Evolutionary conservation across 1,284 basidiomycete species (phyloP).

Genomic region (Marasmius fiardii): DNA sequence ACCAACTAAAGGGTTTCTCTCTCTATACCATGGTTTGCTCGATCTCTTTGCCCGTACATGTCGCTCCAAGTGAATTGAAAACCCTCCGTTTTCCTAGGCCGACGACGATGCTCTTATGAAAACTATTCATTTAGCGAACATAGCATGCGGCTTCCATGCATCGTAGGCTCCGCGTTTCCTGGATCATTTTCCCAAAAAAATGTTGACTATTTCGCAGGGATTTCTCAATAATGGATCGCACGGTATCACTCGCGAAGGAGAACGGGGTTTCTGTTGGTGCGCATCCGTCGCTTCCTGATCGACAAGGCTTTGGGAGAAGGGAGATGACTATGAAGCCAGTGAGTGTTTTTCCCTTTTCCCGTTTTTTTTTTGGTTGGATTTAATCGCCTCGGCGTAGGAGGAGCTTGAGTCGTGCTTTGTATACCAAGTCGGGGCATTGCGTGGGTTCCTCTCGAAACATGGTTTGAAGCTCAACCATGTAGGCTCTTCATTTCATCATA

Average conservation of each 20-base stretch:
- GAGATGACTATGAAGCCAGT: conserved; percentile 61
- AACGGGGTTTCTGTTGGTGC: conserved; percentile 54
- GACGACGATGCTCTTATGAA: conserved; percentile 61
- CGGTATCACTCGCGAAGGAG: conserved; percentile 49
- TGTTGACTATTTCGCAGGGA: conserved; percentile 33
- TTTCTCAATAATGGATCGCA: conserved; percentile 60
- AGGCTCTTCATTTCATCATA: conserved; percentile 15
- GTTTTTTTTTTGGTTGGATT: not conserved
- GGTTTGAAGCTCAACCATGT: conserved; percentile 49
- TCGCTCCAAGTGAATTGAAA: conserved; percentile 11
- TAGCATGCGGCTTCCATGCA: conserved; percentile 65
- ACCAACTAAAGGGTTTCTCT: conserved; percentile 46
- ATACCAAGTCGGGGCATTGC: conserved; percentile 60
- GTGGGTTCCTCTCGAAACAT: conserved; percentile 51
- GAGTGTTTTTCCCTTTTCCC: conserved; percentile 6
- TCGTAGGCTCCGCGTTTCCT: conserved; percentile 34
- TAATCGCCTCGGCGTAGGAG: conserved; percentile 29
- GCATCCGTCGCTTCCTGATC: conserved; percentile 60
- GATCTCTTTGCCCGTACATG: not conserved
- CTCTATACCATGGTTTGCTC: conserved; percentile 44
- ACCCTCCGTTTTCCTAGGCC: conserved; percentile 33
- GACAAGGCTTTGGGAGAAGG: conserved; percentile 60
- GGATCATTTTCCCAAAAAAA: too few species aligned
- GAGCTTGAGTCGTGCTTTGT: conserved; percentile 56
- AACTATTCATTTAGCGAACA: conserved; percentile 60